Evolutionary conservation across 495 filamentous ascomycete species (phyloP), one percentile per base, ranked within the genome.

Genomic region (Trichoderma parareesei): DNA sequence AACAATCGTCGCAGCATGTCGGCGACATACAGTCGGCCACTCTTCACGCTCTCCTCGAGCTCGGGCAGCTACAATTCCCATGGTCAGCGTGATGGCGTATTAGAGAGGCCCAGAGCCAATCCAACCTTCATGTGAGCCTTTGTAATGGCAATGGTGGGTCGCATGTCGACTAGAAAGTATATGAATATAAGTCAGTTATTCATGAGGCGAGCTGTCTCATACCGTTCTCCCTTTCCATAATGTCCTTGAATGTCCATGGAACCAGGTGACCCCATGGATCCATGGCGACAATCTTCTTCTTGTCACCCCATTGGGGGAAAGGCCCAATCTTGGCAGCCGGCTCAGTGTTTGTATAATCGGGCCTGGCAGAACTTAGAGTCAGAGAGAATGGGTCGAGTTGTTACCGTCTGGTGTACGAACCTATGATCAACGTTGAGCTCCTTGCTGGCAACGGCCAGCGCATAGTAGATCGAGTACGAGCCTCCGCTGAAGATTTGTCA

Each of bases 401-500:
- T 3, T 43, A 42, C 53, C 38, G 16, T 43, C 10, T 41, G 8
- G 1, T 0, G 9, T 5, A 61, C 73, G 14, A 68, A 78, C 76
- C 84, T 89, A 77, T 97, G 93, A 68, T 97, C 85, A 20, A 84
- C 78, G 62, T 88, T 85, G 61, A 98, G 85, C 69, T 97, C 87
- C 67, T 93, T 93, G 69, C 90, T 91, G 33, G 94, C 94, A 67
- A 98, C 84, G 46, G 94, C 94, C 57, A 98, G 81, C 35, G 94
- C 94, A 73, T 96, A 92, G 76, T 98, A 98, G 70, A 97, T 91
- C 69, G 90, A 91, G 70, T 98, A 98, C n/a, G 92, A 97, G 49
- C 94, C 94, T 53, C 94, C 93, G 71, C 64, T 65, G 20, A 42
- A 41, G 10, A 44, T 4, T n/a, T 20, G 60, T 44, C 35, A 41